phyloP scores from a whole-genome alignment of 257 asterid species.

The Penstemon barbatus region DNA sequence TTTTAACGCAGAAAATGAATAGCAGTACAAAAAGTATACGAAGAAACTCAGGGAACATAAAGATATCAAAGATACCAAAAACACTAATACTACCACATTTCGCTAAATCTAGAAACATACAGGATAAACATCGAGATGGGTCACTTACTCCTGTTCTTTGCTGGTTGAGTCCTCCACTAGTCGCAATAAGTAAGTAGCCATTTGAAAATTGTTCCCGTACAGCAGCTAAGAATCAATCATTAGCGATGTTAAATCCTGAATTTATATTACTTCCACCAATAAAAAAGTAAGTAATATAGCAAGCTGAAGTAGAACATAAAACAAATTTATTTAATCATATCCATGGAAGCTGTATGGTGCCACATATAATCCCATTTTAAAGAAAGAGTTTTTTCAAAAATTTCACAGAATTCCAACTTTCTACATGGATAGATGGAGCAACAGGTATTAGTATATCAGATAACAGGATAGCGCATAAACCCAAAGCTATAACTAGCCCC shows the following conservation, averaged over 20 bases:
- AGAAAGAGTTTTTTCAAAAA: background rate
- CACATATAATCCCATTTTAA: conserved; percentile 19
- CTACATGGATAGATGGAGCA: no score
- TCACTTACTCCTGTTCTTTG: conserved; percentile 94
- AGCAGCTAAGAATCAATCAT: conserved; percentile 59
- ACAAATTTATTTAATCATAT: background rate
- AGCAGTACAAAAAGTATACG: background rate
- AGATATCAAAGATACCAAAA: conserved; percentile 7
- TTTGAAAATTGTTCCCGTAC: conserved; percentile 72
- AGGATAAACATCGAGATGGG: conserved; percentile 16
- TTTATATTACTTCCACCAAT: conserved; percentile 18
- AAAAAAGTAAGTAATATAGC: conserved; percentile 16
- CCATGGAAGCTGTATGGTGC: conserved; percentile 8
- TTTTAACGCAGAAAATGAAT: conserved; percentile 17
- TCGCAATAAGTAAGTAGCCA: conserved; percentile 94
- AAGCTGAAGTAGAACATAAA: conserved; percentile 22
- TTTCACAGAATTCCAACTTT: background rate
- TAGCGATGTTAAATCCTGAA: conserved; percentile 31
- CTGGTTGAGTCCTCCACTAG: conserved; percentile 98
- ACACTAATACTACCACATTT: conserved; percentile 12
- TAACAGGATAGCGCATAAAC: conserved; percentile 3
- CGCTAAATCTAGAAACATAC: conserved; percentile 19
- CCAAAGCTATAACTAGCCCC: conserved; percentile 4
- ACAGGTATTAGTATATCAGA: conserved; percentile 15
- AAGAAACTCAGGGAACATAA: conserved; percentile 14